A percentile compares a stretch with the other conserved stretches of the same genome.
Conservation (phyloP, 495 filamentous ascomycete species). For the Penicillium macrosclerotiorum region DNA sequence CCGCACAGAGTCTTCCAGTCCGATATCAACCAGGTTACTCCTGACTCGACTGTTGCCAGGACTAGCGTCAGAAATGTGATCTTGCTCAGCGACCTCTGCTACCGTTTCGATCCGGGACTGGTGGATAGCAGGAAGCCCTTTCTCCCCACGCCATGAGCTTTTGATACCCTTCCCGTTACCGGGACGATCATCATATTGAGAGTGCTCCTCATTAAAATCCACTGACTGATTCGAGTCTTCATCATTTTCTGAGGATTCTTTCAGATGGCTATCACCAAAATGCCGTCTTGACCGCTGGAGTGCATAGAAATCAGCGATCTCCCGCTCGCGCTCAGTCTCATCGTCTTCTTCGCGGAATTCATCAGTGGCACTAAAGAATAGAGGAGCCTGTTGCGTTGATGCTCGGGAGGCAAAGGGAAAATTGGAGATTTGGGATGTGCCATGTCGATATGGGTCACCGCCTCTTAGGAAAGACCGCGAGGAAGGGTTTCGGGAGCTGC, state of each 20-base stretch:
- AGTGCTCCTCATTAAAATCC: constrained; percentile 51
- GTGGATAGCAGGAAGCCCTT: constrained; percentile 15
- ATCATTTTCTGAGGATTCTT: constrained; percentile 78
- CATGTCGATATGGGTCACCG: constrained; percentile 71
- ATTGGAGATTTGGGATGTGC: constrained; percentile 65
- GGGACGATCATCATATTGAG: constrained; percentile 31
- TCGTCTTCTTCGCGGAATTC: constrained; percentile 88
- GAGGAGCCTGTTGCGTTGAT: constrained; percentile 70
- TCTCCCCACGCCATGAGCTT: constrained; percentile 55
- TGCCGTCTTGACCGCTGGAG: constrained; percentile 84
- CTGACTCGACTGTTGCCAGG: constrained; percentile 57
- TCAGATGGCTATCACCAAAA: constrained; percentile 74
- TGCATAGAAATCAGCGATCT: constrained; percentile 90
- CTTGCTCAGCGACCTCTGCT: constrained; percentile 29
- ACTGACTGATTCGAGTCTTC: constrained; percentile 62
- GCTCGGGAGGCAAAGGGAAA: constrained; percentile 75
- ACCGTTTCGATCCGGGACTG: constrained; percentile 30
- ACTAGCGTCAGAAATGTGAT: constrained; percentile 32
- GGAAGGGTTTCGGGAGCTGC: constrained; percentile 44
- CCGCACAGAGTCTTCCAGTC: constrained; percentile 66
- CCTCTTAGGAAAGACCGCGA: constrained; percentile 50
- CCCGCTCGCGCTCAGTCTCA: constrained; percentile 84
- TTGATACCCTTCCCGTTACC: constrained; percentile 46
- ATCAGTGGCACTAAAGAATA: constrained; percentile 87
- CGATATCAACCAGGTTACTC: constrained; percentile 81